A percentile compares a stretch with the other conserved stretches of the same genome.
Evolutionary conservation across 208 protist genomes (phyloP).

Genomic region (Angomonas desouzai): DNA sequence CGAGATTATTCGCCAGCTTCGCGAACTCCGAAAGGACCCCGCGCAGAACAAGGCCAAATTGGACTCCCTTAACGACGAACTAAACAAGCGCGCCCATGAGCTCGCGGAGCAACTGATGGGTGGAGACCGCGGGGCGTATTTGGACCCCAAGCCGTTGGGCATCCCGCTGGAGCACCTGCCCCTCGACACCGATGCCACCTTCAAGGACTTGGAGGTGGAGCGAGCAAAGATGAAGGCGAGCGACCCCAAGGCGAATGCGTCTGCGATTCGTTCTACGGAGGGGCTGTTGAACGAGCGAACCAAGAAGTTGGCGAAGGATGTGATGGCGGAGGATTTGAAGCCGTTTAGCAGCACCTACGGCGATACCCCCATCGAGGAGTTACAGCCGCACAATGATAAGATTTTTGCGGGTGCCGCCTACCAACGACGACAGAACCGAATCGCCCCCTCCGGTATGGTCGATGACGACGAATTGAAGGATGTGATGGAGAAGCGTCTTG

Average conservation of each 20-base stretch:
- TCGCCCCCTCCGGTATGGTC: constrained; percentile 17
- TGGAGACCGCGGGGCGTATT: constrained; percentile 34
- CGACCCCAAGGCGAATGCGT: constrained; percentile 29
- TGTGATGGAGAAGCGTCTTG: constrained; percentile 59
- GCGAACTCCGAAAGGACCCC: constrained; percentile 33
- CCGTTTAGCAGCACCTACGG: constrained; percentile 45
- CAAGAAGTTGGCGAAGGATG: constrained; percentile 42
- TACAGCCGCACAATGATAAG: constrained; percentile 57
- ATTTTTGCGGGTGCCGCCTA: constrained; percentile 55
- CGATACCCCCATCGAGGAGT: constrained; percentile 41
- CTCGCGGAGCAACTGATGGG: constrained; percentile 31
- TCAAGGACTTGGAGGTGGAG: constrained; percentile 58
- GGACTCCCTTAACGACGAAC: constrained; percentile 21
- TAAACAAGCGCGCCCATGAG: constrained; percentile 43
- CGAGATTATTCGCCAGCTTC: constrained; percentile 35
- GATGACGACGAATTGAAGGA: constrained; percentile 47
- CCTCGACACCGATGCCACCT: constrained; percentile 44
- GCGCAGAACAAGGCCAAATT: constrained; percentile 24
- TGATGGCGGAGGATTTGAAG: constrained; percentile 57
- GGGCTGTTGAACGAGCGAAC: constrained; percentile 58
- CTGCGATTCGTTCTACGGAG: constrained; percentile 34
- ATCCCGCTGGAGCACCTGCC: constrained; percentile 60
- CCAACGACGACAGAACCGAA: constrained; percentile 36
- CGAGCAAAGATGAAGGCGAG: constrained; percentile 36
- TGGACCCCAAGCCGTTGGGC: constrained; percentile 41